These are phyloP conservation scores for Candida sanyiensis DNA, from an alignment of 805 yeast species.

Conservation along the genomic window DNA sequence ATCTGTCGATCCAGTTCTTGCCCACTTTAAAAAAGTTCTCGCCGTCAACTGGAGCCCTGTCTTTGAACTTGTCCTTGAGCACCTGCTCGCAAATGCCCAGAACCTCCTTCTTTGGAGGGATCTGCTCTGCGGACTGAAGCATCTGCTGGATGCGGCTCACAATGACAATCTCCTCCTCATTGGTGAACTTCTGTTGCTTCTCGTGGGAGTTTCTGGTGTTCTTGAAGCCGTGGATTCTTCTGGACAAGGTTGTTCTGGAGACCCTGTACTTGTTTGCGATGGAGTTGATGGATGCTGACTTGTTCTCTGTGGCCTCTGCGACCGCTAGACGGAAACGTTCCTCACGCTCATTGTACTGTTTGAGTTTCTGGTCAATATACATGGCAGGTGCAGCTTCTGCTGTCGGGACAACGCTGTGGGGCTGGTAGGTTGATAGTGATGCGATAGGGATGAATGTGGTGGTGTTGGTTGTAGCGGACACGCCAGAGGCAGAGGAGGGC, in stretches of 20 bases:
- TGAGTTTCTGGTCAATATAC: conserved; percentile 25
- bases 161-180: conserved; percentile 24
- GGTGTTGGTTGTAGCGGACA: background rate
- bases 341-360: conserved; percentile 27
- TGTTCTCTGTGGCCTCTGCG: conserved; percentile 24
- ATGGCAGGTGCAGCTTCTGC: conserved; percentile 13
- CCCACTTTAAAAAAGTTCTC: conserved; percentile 24
- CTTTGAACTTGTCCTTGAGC: conserved; percentile 20
- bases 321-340: conserved; percentile 26
- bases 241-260: conserved; percentile 24
- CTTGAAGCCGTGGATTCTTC: conserved; percentile 27
- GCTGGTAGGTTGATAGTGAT: background rate
- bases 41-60: conserved; percentile 11
- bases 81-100: conserved; percentile 21
- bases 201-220: conserved; percentile 27
- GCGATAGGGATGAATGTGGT: background rate
- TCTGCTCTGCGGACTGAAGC: conserved; percentile 18
- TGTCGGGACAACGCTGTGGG: conserved; percentile 4
- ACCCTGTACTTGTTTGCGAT: conserved; percentile 27
- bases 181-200: conserved; percentile 27
- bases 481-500: conserved; percentile 2
- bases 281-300: conserved; percentile 25
- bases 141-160: conserved; percentile 19
- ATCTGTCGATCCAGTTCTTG: conserved; percentile 28
- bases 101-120: conserved; percentile 25